phyloP scores from a whole-genome alignment of 306 rosid genomes.

The Carpinus fangiana region DNA sequence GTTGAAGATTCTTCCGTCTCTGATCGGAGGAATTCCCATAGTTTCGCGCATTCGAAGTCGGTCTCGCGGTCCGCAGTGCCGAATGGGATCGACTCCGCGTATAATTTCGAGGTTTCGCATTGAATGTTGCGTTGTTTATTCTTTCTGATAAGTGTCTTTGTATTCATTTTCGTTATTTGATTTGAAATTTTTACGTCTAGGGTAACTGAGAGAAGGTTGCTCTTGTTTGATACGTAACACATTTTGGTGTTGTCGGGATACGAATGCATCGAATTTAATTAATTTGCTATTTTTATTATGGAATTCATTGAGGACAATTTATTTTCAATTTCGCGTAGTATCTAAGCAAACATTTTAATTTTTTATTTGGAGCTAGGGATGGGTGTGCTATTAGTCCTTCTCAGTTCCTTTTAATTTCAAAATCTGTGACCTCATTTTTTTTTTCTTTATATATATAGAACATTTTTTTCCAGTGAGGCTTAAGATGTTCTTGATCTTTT shows the following conservation, averaged over 20 bases:
- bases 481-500: not conserved
- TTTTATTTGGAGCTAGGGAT: not conserved
- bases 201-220: not conserved
- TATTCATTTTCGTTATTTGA: not conserved
- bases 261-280: not conserved
- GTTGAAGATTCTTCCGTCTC: slow-evolving; percentile 40
- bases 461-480: not conserved
- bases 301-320: not conserved
- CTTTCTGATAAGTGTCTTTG: not conserved
- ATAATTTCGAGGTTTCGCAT: slow-evolving; percentile 53
- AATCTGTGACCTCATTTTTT: not conserved
- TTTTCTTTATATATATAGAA: not conserved
- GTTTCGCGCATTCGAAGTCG: slow-evolving; percentile 51
- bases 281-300: not conserved
- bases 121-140: not conserved
- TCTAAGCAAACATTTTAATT: not conserved
- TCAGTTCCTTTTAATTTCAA: not conserved
- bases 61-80: slow-evolving; percentile 45
- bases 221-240: not conserved
- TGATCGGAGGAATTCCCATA: slow-evolving; percentile 72
- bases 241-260: not conserved
- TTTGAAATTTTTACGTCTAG: not conserved
- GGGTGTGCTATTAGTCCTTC: not conserved
- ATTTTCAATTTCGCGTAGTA: slow-evolving; percentile 4
- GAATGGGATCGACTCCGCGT: slow-evolving; percentile 54